Percentiles rank a stretch among this genome's conserved stretches.
phyloP scores from a whole-genome alignment of 192 early-diverging fungal species.

The Jimgerdemannia lactiflua region DNA sequence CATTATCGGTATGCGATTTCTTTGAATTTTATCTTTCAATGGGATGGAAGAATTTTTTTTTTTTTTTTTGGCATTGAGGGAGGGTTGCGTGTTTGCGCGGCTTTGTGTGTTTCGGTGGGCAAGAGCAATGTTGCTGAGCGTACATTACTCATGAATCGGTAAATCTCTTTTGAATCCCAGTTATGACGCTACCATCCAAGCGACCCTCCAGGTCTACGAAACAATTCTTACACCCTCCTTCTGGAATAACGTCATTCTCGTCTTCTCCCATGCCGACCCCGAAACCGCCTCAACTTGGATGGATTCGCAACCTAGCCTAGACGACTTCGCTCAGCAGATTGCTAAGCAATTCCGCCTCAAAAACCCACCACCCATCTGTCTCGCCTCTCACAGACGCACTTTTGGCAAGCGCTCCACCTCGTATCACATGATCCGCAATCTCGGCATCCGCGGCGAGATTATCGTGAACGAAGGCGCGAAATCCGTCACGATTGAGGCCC shows the following conservation, averaged over 20 bases:
- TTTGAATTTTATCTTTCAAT: background rate
- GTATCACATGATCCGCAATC: background rate
- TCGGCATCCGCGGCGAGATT: background rate
- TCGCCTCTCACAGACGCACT: constrained; percentile 3
- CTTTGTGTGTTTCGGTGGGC: background rate
- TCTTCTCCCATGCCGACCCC: constrained; percentile 15
- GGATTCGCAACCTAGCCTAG: background rate
- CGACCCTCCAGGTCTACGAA: constrained; percentile 12
- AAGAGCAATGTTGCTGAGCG: background rate
- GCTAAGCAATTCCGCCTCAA: constrained; percentile 7
- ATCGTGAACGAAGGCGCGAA: background rate
- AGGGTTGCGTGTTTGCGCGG: background rate
- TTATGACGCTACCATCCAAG: constrained; percentile 13
- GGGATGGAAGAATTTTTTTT: too few species aligned
- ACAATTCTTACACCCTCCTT: constrained; percentile 7
- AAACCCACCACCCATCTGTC: constrained; percentile 3
- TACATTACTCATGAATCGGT: background rate
- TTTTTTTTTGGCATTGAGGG: too few species aligned
- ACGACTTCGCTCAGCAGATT: constrained; percentile 2
- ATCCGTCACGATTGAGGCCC: background rate
- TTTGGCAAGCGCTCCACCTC: constrained; percentile 13
- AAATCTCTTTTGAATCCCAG: background rate
- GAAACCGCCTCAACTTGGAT: constrained; percentile 4
- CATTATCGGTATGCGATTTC: constrained; percentile 28
- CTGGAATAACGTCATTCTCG: constrained; percentile 14